These are phyloP conservation scores for Melanomma pulvis-pyrius DNA, from an alignment of 495 filamentous ascomycete genomes.

Conservation along the genomic window DNA sequence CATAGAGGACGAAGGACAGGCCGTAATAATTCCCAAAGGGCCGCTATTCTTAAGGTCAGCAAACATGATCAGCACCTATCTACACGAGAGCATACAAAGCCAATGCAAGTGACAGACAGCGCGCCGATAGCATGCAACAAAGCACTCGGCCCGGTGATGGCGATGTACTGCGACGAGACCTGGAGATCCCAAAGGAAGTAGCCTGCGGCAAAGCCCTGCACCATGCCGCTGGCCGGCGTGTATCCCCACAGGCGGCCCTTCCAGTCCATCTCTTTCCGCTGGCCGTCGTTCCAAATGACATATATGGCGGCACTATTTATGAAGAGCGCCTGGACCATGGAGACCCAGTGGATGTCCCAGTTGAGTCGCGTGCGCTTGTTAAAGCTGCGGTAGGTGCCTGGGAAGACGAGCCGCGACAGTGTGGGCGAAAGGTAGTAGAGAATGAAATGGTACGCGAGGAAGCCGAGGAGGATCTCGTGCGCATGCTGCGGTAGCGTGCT, in stretches of 20 bases:
- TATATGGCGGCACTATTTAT: slow-evolving; percentile 26
- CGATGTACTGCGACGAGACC: slow-evolving; percentile 15
- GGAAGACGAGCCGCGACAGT: slow-evolving; percentile 15
- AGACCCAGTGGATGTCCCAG: slow-evolving; percentile 36
- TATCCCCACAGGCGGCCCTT: slow-evolving; percentile 32
- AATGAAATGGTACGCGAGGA: slow-evolving; percentile 29
- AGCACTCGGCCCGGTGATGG: slow-evolving; percentile 11
- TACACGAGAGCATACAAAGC: slow-evolving; percentile 15
- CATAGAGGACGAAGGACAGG: slow-evolving; percentile 89
- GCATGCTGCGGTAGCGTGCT: slow-evolving; percentile 26
- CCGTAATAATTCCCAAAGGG: slow-evolving; percentile 94
- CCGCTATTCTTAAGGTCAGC: slow-evolving; percentile 55
- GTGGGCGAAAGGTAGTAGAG: slow-evolving; percentile 21
- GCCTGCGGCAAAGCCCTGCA: slow-evolving; percentile 30
- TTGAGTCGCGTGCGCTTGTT: slow-evolving; percentile 27
- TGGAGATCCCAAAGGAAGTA: slow-evolving; percentile 38
- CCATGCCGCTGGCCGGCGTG: slow-evolving; percentile 25
- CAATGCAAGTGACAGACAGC: slow-evolving; percentile 23
- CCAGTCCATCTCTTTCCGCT: slow-evolving; percentile 29
- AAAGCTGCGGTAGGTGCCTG: slow-evolving; percentile 21
- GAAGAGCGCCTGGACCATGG: slow-evolving; percentile 29
- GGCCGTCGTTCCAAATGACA: slow-evolving; percentile 21
- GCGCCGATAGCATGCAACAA: slow-evolving; percentile 31
- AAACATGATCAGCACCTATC: neutral
- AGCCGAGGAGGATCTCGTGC: slow-evolving; percentile 31